phyloP scores from a whole-genome alignment of 148 eudicot genomes.

The Rhododendron williamsianum region DNA sequence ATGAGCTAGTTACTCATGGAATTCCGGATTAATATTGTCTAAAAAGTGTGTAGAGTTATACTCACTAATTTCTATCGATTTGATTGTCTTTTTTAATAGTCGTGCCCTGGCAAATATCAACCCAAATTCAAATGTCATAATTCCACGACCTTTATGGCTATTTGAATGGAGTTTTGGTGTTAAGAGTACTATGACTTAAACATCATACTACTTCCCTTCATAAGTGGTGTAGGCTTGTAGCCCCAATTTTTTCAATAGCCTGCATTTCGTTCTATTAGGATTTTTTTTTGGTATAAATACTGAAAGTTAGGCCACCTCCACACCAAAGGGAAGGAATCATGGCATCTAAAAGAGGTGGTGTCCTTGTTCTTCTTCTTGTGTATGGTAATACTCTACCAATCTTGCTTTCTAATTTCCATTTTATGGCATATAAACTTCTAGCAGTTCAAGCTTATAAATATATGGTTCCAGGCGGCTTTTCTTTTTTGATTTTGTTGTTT shows the following conservation, averaged over 20 bases:
- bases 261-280: not conserved
- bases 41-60: too few relatives aligned
- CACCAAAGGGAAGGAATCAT: not conserved
- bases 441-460: not conserved
- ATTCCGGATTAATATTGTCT: too few relatives aligned
- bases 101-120: too few relatives aligned
- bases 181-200: too few relatives aligned
- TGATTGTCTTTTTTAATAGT: too few relatives aligned
- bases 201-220: not conserved
- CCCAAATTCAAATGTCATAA: too few relatives aligned
- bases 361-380: conserved; percentile 3
- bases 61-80: too few relatives aligned
- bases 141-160: too few relatives aligned
- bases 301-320: not conserved
- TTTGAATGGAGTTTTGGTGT: too few relatives aligned
- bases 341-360: conserved; percentile 14
- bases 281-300: not conserved
- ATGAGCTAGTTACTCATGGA: too few relatives aligned
- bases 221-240: not conserved
- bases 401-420: not conserved
- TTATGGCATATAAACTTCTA: not conserved
- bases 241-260: not conserved
- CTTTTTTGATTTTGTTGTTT: too few relatives aligned
- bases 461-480: too few relatives aligned
- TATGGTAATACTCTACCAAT: not conserved